Percentiles rank a stretch among this genome's conserved stretches.
phyloP scores from a whole-genome alignment of 2,329 filamentous ascomycete species.

The Torrubiella hemipterigena region DNA sequence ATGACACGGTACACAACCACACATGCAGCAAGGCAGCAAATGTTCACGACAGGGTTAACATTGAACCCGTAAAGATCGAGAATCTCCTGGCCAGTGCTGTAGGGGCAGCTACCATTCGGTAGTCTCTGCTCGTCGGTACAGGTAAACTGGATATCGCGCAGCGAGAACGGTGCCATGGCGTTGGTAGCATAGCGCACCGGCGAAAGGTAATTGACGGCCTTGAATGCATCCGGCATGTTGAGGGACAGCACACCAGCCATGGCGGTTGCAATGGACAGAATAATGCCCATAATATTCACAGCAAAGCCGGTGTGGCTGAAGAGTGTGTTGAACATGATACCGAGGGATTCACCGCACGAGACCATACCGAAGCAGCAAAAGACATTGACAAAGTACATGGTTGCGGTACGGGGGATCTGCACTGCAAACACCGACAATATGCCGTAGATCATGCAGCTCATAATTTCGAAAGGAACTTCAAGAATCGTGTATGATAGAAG shows the following conservation, averaged over 20 bases:
- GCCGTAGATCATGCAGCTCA: slow-evolving; percentile 53
- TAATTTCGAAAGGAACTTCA: slow-evolving; percentile 60
- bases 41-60: slow-evolving; percentile 45
- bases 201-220: slow-evolving; percentile 58
- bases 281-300: slow-evolving; percentile 57
- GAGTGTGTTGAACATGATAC: slow-evolving; percentile 71
- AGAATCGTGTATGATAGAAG: slow-evolving; percentile 57
- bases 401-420: slow-evolving; percentile 48
- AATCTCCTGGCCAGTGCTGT: slow-evolving; percentile 55
- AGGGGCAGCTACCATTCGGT: slow-evolving; percentile 48
- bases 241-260: slow-evolving; percentile 64
- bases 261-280: slow-evolving; percentile 58
- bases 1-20: slow-evolving; percentile 54
- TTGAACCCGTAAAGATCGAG: slow-evolving; percentile 56
- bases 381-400: slow-evolving; percentile 54
- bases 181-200: slow-evolving; percentile 59
- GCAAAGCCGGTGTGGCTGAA: slow-evolving; percentile 66
- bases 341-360: slow-evolving; percentile 61
- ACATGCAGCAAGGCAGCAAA: slow-evolving; percentile 50
- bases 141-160: slow-evolving; percentile 48
- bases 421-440: slow-evolving; percentile 51
- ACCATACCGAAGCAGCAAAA: slow-evolving; percentile 65
- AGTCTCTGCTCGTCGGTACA: slow-evolving; percentile 50
- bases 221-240: slow-evolving; percentile 52
- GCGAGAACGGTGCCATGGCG: slow-evolving; percentile 53